Evolutionary conservation across 2,329 filamentous ascomycete species (phyloP).

Genomic region (Lasiodiplodia sp.): DNA sequence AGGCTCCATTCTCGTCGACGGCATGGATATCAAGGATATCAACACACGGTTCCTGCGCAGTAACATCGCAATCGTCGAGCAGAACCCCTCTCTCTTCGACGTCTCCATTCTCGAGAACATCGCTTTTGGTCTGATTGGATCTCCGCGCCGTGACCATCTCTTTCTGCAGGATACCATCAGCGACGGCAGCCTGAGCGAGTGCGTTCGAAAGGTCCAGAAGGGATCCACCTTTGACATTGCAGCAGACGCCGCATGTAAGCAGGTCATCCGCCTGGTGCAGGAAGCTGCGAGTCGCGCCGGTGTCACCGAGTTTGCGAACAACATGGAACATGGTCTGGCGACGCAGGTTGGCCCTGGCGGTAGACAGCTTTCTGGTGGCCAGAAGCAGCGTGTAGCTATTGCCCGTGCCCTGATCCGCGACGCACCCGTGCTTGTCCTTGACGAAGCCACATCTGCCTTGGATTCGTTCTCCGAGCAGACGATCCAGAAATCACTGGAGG

Average conservation of each 20-base stretch:
- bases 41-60: conserved; percentile 48
- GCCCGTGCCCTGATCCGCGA: conserved; percentile 90
- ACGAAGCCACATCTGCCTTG: conserved; percentile 38
- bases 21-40: conserved; percentile 46
- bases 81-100: conserved; percentile 60
- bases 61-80: conserved; percentile 55
- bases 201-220: conserved; percentile 54
- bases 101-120: conserved; percentile 63
- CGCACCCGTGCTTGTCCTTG: conserved; percentile 74
- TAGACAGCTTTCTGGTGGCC: conserved; percentile 82
- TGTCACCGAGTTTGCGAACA: conserved; percentile 17
- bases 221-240: not conserved
- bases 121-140: conserved; percentile 53
- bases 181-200: conserved; percentile 4
- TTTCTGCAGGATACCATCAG: not conserved
- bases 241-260: not conserved
- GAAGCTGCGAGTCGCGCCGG: conserved; percentile 6
- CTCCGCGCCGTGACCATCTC: conserved; percentile 3
- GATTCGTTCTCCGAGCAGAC: conserved; percentile 58
- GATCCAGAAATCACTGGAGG: conserved; percentile 73
- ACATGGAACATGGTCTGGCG: conserved; percentile 65
- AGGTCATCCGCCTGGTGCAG: conserved; percentile 10
- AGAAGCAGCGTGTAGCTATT: conserved; percentile 95
- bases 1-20: conserved; percentile 45
- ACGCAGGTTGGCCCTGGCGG: conserved; percentile 86